A percentile compares a stretch with the other conserved stretches of the same genome.
These are phyloP conservation scores for Capronia americana DNA, from an alignment of 2,329 filamentous ascomycete species.

Conservation along the genomic window DNA sequence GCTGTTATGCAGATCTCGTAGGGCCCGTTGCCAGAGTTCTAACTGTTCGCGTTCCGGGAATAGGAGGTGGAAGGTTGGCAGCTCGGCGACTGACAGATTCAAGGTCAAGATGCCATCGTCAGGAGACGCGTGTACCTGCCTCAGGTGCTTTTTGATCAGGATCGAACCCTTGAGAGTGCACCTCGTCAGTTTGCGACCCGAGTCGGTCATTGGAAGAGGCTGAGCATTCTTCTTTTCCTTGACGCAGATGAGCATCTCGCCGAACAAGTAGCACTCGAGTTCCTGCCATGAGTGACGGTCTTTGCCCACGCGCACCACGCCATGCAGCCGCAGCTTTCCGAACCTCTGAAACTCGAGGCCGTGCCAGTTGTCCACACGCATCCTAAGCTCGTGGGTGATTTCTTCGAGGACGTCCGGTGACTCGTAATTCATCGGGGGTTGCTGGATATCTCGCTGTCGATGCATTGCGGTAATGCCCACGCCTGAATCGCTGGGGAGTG, in stretches of 20 bases:
- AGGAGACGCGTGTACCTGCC: conserved; percentile 75
- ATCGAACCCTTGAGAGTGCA: conserved; percentile 97
- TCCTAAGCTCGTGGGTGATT: conserved; percentile 82
- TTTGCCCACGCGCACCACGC: conserved; percentile 90
- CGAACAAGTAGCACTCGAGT: conserved; percentile 94
- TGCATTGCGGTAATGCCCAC: conserved; percentile 50
- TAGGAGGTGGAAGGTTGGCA: conserved; percentile 91
- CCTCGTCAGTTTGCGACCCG: conserved; percentile 69
- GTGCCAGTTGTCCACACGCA: conserved; percentile 97
- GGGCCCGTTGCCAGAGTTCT: conserved; percentile 86
- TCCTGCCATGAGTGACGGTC: conserved; percentile 98
- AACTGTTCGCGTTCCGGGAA: conserved; percentile 85
- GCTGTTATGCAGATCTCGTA: conserved; percentile 79
- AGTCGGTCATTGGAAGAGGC: conserved; percentile 69
- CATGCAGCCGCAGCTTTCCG: conserved; percentile 87
- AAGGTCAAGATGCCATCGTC: conserved; percentile 88
- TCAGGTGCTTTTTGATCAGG: conserved; percentile 95
- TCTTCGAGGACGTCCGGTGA: conserved; percentile 78
- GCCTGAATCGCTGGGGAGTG: conserved; percentile 56
- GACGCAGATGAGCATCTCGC: conserved; percentile 98
- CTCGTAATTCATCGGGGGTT: conserved; percentile 61
- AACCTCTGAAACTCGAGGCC: conserved; percentile 86
- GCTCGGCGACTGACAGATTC: conserved; percentile 86
- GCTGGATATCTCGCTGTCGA: conserved; percentile 40
- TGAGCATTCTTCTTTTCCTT: conserved; percentile 86